Percentiles rank a stretch among this genome's conserved stretches.
Conservation (phyloP, 2,329 filamentous ascomycete species). For the Nothophaeocryptopus gaeumannii region DNA sequence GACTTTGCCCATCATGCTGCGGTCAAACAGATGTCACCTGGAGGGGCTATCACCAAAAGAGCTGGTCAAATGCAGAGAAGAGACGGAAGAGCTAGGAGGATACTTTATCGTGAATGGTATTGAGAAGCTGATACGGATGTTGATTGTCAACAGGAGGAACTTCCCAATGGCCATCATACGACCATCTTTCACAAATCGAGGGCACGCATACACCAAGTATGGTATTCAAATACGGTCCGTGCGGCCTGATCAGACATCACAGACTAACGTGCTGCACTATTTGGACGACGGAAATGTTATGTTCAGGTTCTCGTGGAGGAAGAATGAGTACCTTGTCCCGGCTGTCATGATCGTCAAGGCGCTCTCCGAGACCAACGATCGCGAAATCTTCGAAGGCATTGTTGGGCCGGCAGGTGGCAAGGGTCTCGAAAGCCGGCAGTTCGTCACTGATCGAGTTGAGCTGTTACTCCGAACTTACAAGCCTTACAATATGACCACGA, state of each 20-base stretch:
- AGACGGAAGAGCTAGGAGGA: constrained; percentile 91
- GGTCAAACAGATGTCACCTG: constrained; percentile 89
- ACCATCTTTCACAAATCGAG: constrained; percentile 84
- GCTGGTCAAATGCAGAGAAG: constrained; percentile 84
- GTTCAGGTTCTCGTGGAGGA: constrained; percentile 96
- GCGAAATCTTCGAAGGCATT: constrained; percentile 92
- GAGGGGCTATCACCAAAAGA: constrained; percentile 78
- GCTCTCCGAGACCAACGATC: constrained; percentile 90
- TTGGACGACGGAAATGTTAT: constrained; percentile 93
- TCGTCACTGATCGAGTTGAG: constrained; percentile 92
- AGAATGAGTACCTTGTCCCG: constrained; percentile 93
- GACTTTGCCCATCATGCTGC: constrained; percentile 85
- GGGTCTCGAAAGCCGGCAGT: constrained; percentile 76
- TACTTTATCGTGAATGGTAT: constrained; percentile 98
- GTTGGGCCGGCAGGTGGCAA: constrained; percentile 75
- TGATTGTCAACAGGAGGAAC: constrained; percentile 86
- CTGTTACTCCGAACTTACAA: constrained; percentile 91
- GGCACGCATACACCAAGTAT: constrained; percentile 79
- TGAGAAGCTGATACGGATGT: constrained; percentile 91
- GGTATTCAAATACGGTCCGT: constrained; percentile 91
- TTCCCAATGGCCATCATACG: constrained; percentile 93
- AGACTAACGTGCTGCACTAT: constrained; percentile 96
- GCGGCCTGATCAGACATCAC: constrained; percentile 94
- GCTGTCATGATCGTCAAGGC: constrained; percentile 97
- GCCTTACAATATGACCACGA: constrained; percentile 77